Percentiles rank a stretch among this genome's conserved stretches.
These are phyloP conservation scores for Prunus fruticosa DNA, from an alignment of 306 rosid genomes.

Conservation along the genomic window DNA sequence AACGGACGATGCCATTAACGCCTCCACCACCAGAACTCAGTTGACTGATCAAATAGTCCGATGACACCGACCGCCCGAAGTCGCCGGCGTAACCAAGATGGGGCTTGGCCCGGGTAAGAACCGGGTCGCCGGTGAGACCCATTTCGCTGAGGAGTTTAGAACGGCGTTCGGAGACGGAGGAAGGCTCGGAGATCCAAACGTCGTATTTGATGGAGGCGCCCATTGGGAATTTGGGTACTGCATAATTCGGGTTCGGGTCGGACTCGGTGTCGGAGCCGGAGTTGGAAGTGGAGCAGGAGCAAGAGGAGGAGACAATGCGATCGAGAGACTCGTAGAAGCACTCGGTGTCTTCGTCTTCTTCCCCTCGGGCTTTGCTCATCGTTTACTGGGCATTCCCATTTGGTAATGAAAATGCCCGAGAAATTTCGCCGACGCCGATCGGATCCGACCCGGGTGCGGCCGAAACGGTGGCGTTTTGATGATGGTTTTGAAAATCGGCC, in stretches of 20 bases:
- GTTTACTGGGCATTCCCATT: slow-evolving; percentile 81
- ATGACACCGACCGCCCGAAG: slow-evolving; percentile 46
- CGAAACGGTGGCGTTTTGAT: background rate
- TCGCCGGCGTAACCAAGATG: slow-evolving; percentile 28
- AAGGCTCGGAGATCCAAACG: slow-evolving; percentile 90
- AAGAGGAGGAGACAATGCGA: slow-evolving; percentile 77
- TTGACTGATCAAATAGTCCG: slow-evolving; percentile 38
- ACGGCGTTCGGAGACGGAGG: slow-evolving; percentile 90
- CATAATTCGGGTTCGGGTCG: slow-evolving; percentile 20
- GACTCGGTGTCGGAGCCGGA: slow-evolving; percentile 40
- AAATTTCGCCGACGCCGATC: slow-evolving; percentile 18
- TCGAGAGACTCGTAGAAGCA: slow-evolving; percentile 88
- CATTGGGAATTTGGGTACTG: slow-evolving; percentile 57
- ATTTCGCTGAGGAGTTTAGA: slow-evolving; percentile 60
- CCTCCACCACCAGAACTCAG: slow-evolving; percentile 21
- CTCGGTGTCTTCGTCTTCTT: slow-evolving; percentile 50
- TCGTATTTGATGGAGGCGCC: slow-evolving; percentile 59
- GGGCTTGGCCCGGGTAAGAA: slow-evolving; percentile 46
- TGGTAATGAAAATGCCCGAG: slow-evolving; percentile 55
- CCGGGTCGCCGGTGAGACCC: slow-evolving; percentile 67
- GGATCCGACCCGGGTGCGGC: slow-evolving; percentile 26
- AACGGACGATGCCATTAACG: slow-evolving; percentile 36
- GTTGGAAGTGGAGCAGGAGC: slow-evolving; percentile 85
- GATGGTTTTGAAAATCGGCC: background rate
- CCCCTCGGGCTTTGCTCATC: slow-evolving; percentile 64